Evolutionary conservation across 305 asterid genomes (phyloP), one percentile per base, ranked within the genome.

Genomic region (Plantago rigida): DNA sequence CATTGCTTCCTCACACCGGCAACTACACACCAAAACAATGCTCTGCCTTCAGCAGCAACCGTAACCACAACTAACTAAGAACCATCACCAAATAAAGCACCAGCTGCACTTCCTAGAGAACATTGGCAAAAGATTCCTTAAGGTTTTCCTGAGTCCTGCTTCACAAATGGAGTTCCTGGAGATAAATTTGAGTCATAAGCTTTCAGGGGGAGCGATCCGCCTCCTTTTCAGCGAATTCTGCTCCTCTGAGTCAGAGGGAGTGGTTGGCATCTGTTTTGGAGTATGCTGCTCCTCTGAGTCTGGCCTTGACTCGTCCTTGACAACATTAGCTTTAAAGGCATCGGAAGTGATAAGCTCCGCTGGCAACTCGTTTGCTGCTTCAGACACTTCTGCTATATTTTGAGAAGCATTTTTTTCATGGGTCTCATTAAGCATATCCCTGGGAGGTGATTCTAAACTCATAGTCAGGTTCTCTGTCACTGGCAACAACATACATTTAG

Each of bases 171-270:
- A 70, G 74, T 41, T 69, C 13, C 68, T 44, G 56, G 42, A 6
- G 64, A 60, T 55, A 62, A 49, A 49, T 44, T 47, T 31, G 5
- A 13, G 54, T 39, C 47, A 13, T 10, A 56, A 45, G 62, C 60
- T 44, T 71, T 69, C 74, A 45, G 51, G 55, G 9, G 76, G 74
- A 15, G 69, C 60, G 45, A 71, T 65, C 54, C 81, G 76, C 72
- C 77, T 71, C 77, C 73, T 78, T 73, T 90, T 90, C n/a, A 86
- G 71, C 60, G 75, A 62, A 49, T 54, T 84, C 36, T 70, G 74
- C 69, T 63, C 69, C 13, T 28, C 59, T 12, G 44, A 8, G 44
- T 66, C 71, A 45, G 56, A 52, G 12, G 75, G 75, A 17, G 66
- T 53, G 47, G 70, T 63, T 56, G 78, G 73, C 72, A 78, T 70